Base-by-base conservation (phyloP, 208 protist species). In the Herpetomonas tarakana region DNA sequence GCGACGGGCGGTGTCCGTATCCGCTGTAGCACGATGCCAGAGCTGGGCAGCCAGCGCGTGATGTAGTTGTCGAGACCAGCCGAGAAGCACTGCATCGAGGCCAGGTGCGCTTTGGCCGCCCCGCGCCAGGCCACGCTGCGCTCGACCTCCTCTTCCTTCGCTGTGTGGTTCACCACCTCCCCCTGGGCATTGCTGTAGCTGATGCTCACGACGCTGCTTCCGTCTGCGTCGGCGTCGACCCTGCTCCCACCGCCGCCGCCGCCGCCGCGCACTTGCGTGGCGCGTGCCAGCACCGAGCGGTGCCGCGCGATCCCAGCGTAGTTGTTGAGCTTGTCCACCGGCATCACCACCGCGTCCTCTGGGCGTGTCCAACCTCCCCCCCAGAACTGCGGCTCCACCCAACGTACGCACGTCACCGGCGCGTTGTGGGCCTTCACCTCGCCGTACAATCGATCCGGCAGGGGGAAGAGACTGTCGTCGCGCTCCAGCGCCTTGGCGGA, bases 351-450 rank as follows among this genome's bases (percentile, higher is more conserved):
- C 14, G 45, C 45, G 12, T 18, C 35, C 0, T 19, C 24, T 21
- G 49, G 39, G 47, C 71, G 72, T 35, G 47, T 54, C 31, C 75
- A 62, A 4, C 65, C 74, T 0, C 65, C 64, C 24, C 69, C 65
- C 81, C 78, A 87, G 67, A 86, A 87, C 38, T 77, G 81, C 35
- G 82, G 62, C 58, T 92, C 86, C 11, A 81, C 49, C 86, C 86
- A 92, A 35, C 73, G 74, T 46, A 81, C 76, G 22, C 65, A 55
- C 18, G 68, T 62, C 16, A 86, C 65, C 7, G 74, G 65, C 19
- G 67, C 58, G 18, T 52, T 52, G 53, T 84, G 71, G 22, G 81
- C 60, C 25, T 39, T 18, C 55, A 71, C 83, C 27, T 29, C 55
- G 25, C 41, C 71, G 66, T 87, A 92, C 21, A 88, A 60, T 16